Base-by-base conservation (phyloP, 805 yeast genomes). In the Metschnikowia lunata region DNA sequence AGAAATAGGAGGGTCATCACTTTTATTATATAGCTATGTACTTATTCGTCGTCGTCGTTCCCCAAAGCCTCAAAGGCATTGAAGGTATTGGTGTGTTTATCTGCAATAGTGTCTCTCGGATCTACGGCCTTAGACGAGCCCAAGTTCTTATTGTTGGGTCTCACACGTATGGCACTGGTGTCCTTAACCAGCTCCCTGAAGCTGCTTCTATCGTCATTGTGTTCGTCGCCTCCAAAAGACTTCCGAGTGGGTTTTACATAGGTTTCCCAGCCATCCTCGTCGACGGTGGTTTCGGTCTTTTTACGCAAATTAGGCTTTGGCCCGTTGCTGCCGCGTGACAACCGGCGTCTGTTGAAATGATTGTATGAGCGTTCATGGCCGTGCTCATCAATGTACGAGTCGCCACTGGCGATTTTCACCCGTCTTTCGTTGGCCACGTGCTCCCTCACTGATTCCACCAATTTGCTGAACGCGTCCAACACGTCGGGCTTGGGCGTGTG, bases 211-310 rank as follows among this genome's bases (percentile, higher is more conserved):
- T 76, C 82, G 26, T 71, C 79, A 26, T 54, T 68, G 36, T 62
- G 74, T 14, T 72, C 79, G 45, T 74, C 78, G 31, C 67, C 65
- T 54, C 79, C 80, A 46, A 77, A 72, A 11, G 75, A 67, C 46
- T 71, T 71, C 27, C 34, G n/a, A 55, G 69, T 74, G 37, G 70
- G 66, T 54, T 72, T 69, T 40, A 73, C 67, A 50, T 76, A 66
- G 18, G 91, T 83, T 46, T 85, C 85, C 91, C 93, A 86, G 37
- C 95, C 95, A 50, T 86, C 91, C 46, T 82, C 85, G 59, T 85
- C 95, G 30, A 83, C 76, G 47, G 69, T 74, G 46, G 72, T 69
- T 44, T 71, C 70, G 45, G 75, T 69, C 65, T 76, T 76, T 59
- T 77, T 81, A 59, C 82, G 76, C 58, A 82, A 73, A 55, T 72